Conservation (phyloP, 257 asterid species). For the Cruciata laevipes region DNA sequence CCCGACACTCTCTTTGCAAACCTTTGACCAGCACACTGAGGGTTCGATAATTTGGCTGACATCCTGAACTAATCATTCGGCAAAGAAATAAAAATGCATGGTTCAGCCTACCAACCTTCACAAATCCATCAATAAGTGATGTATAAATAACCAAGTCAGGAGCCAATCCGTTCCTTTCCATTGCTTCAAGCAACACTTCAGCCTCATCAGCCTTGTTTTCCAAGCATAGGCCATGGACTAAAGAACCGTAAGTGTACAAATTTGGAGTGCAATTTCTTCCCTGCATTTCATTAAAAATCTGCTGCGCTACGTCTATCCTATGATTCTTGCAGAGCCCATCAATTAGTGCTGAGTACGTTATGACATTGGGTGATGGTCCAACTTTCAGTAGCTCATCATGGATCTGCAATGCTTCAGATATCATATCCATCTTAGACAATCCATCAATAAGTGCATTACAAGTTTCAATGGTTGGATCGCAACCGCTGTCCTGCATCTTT, state of each 20-base stretch:
- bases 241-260: constrained; percentile 65
- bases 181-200: constrained; percentile 51
- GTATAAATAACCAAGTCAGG: constrained; percentile 83
- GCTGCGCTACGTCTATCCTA: constrained; percentile 50
- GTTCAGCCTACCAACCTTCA: constrained; percentile 47
- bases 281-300: constrained; percentile 69
- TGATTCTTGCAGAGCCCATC: constrained; percentile 77
- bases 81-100: constrained; percentile 60
- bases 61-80: constrained; percentile 52
- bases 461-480: constrained; percentile 51
- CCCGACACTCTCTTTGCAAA: constrained; percentile 42
- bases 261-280: constrained; percentile 61
- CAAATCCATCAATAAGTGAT: constrained; percentile 70
- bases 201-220: constrained; percentile 65
- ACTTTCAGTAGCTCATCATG: constrained; percentile 47
- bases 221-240: constrained; percentile 67
- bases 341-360: constrained; percentile 69
- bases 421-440: constrained; percentile 41
- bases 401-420: constrained; percentile 56
- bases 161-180: constrained; percentile 43
- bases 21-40: constrained; percentile 62
- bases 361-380: constrained; percentile 63
- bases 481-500: constrained; percentile 48
- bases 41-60: constrained; percentile 74
- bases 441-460: constrained; percentile 75